A percentile compares a stretch with the other conserved stretches of the same genome.
These are phyloP conservation scores for Aspergillus aculeatinus DNA, from an alignment of 2,329 filamentous ascomycete genomes.

Conservation along the genomic window DNA sequence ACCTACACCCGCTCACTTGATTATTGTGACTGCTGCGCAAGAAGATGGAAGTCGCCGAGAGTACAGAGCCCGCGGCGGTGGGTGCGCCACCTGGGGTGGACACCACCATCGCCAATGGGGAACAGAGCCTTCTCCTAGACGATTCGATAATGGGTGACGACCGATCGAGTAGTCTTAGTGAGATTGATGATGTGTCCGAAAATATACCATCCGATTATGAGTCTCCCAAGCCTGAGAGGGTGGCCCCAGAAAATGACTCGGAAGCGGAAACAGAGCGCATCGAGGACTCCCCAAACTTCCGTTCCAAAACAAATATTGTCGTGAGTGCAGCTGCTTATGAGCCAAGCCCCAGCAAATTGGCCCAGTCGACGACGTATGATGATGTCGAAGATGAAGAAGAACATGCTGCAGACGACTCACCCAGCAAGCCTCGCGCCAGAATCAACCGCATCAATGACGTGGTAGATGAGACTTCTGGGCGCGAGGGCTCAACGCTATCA, in stretches of 20 bases:
- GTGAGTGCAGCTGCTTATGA: conserved; percentile 60
- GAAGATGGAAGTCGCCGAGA: conserved; percentile 44
- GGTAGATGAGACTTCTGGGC: conserved; percentile 23
- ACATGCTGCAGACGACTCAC: conserved; percentile 41
- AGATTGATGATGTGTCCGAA: conserved; percentile 78
- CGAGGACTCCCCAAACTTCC: conserved; percentile 75
- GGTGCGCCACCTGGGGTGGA: conserved; percentile 36
- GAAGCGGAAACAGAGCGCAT: conserved; percentile 94
- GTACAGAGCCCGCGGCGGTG: conserved; percentile 35
- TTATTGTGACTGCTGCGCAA: conserved; percentile 2
- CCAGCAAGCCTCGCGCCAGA: conserved; percentile 40
- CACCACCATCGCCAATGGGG: conserved; percentile 37
- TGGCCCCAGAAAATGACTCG: conserved; percentile 65
- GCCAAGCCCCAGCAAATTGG: conserved; percentile 74
- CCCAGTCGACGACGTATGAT: conserved; percentile 54
- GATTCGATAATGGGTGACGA: conserved; percentile 61
- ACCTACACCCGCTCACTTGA: neutral
- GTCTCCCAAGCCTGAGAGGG: conserved; percentile 51
- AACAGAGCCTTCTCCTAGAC: conserved; percentile 34
- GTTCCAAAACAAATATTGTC: conserved; percentile 60
- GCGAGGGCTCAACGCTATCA: conserved; percentile 30
- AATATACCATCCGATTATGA: conserved; percentile 60
- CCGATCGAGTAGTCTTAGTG: conserved; percentile 87
- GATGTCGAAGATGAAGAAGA: conserved; percentile 54
- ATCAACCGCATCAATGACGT: conserved; percentile 29